phyloP scores from a whole-genome alignment of 164 flowering plant species.

The Tetrastigma voinierianum region DNA sequence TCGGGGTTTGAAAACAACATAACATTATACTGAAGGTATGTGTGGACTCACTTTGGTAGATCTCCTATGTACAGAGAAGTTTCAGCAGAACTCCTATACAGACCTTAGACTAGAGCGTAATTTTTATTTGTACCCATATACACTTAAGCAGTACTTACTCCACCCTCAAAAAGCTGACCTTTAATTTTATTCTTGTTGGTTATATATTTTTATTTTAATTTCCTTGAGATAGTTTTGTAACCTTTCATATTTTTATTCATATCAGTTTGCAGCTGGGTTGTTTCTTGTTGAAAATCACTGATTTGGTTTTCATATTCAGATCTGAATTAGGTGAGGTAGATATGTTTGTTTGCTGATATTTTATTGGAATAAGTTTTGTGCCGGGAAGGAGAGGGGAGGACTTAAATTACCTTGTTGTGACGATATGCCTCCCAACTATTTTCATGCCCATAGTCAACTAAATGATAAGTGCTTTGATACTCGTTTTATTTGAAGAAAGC shows the following conservation, averaged over 20 bases:
- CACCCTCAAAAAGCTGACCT: constrained; percentile 1
- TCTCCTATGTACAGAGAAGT: constrained; percentile 3
- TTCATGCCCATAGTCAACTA: not conserved
- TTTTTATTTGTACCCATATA: constrained; percentile 24
- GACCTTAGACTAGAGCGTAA: not conserved
- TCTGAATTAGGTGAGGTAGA: too few relatives aligned
- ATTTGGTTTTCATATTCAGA: too few relatives aligned
- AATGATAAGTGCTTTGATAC: too few relatives aligned
- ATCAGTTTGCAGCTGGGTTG: too few relatives aligned
- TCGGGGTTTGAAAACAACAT: not conserved
- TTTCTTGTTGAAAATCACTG: not conserved
- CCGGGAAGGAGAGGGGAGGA: too few relatives aligned
- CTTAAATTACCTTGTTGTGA: too few relatives aligned
- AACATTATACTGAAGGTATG: not conserved
- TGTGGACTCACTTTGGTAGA: constrained; percentile 5
- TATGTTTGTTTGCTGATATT: too few relatives aligned
- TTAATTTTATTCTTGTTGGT: not conserved
- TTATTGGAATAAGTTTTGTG: too few relatives aligned
- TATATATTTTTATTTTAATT: not conserved
- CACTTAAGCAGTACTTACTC: not conserved
- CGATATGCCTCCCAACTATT: not conserved
- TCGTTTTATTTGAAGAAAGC: too few relatives aligned
- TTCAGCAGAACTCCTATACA: not conserved
- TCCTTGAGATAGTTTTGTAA: too few relatives aligned
- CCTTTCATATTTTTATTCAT: too few relatives aligned